A percentile compares a stretch with the other conserved stretches of the same genome.
These are phyloP conservation scores for Claviceps pazoutovae DNA, from an alignment of 2,329 filamentous ascomycete genomes.

Conservation along the genomic window DNA sequence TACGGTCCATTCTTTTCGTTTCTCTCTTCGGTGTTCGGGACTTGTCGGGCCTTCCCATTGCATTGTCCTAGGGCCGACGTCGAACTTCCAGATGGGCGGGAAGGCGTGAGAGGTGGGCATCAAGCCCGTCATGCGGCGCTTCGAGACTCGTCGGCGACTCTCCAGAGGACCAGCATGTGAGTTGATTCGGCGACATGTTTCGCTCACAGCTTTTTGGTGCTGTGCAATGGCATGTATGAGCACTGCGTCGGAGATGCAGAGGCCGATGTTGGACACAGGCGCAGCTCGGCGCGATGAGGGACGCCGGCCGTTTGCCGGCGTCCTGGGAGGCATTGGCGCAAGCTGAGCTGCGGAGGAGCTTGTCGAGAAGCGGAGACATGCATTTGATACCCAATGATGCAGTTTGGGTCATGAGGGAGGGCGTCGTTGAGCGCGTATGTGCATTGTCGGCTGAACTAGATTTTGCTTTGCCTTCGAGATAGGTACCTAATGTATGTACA, in stretches of 20 bases:
- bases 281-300: slow-evolving; percentile 9
- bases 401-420: background rate
- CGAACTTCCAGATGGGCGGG: slow-evolving; percentile 32
- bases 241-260: slow-evolving; percentile 20
- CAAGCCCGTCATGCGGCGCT: slow-evolving; percentile 38
- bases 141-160: slow-evolving; percentile 36
- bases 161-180: slow-evolving; percentile 41
- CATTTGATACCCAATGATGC: background rate
- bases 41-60: slow-evolving; percentile 36
- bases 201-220: slow-evolving; percentile 12
- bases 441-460: background rate
- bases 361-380: background rate
- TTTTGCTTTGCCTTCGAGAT: too few relatives aligned
- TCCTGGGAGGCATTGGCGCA: slow-evolving; percentile 18
- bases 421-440: background rate
- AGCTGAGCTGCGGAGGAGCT: background rate
- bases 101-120: slow-evolving; percentile 24
- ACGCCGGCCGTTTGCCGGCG: slow-evolving; percentile 14
- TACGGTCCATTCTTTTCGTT: slow-evolving; percentile 9
- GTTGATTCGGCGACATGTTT: slow-evolving; percentile 18
- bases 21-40: slow-evolving; percentile 14
- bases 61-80: slow-evolving; percentile 32
- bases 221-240: slow-evolving; percentile 19
- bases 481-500: too few relatives aligned
- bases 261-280: slow-evolving; percentile 10